These are phyloP conservation scores for Jaapia argillacea DNA, from an alignment of 768 basidiomycete genomes.

Conservation along the genomic window DNA sequence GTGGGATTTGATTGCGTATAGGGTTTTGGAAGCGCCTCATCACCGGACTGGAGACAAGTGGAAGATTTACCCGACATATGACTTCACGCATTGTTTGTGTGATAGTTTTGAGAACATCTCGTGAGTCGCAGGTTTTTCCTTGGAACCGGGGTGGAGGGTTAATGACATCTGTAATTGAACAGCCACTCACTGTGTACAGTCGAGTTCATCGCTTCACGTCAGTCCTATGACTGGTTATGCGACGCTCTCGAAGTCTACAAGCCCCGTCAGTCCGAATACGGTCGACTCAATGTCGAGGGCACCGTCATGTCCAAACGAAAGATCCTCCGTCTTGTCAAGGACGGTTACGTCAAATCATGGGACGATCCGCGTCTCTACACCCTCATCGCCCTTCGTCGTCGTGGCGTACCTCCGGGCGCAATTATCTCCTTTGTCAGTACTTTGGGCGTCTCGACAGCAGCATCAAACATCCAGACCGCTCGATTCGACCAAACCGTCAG, in stretches of 20 bases:
- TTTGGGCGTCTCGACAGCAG: constrained; percentile 85
- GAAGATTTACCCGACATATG: constrained; percentile 98
- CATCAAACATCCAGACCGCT: constrained; percentile 73
- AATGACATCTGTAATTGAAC: constrained; percentile 3
- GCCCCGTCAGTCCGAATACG: constrained; percentile 94
- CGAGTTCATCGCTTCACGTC: constrained; percentile 92
- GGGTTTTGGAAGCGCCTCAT: constrained; percentile 83
- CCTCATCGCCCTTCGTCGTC: constrained; percentile 87
- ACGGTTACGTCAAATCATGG: constrained; percentile 83
- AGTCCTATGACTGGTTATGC: constrained; percentile 99
- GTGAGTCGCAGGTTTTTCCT: constrained; percentile 72
- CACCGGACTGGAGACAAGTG: constrained; percentile 90
- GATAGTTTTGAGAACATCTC: constrained; percentile 99
- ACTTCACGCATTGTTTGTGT: constrained; percentile 95
- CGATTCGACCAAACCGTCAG: constrained; percentile 89
- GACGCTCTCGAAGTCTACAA: constrained; percentile 97
- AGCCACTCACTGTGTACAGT: constrained; percentile 96
- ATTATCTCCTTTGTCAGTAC: constrained; percentile 87
- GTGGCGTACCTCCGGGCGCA: constrained; percentile 95
- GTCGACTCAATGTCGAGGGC: constrained; percentile 85
- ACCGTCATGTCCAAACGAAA: constrained; percentile 97
- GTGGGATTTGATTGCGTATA: constrained; percentile 98
- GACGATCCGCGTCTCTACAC: constrained; percentile 97
- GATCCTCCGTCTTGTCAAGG: constrained; percentile 79
- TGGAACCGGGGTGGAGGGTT: not conserved